Evolutionary conservation across 2,329 filamentous ascomycete genomes (phyloP), one percentile per base, ranked within the genome.

Genomic region (Sclerotinia glacialis): DNA sequence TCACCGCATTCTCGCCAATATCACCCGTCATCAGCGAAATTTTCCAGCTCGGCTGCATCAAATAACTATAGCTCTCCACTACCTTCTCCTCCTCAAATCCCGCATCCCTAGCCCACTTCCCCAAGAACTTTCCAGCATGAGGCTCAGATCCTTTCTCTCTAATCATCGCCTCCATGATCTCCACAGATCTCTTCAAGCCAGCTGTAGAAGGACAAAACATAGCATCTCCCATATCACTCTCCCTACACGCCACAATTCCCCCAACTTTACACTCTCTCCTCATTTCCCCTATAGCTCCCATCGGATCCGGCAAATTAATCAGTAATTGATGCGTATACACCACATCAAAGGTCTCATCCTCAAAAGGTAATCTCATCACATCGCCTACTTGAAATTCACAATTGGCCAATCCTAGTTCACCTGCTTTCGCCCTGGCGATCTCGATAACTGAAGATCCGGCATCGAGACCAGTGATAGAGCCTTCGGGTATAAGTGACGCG

Each of bases 241-340:
- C 65, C 21, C 65, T 62, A 54, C 58, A 66, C 7, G 65, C 65
- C 5, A 66, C 65, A 5, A 66, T 26, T 12, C 65, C 65, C 2
- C 50, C 58, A 9, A 31, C 12, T 11, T 55, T 66, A 62, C 56
- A 66, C n/a, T 64, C 65, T 42, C 65, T 63, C 18, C 7, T 40
- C 58, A 66, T 66, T 26, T 66, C 58, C 31, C 28, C 56, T 9
- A 66, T 46, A 5, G 65, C 65, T 1, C 16, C 2, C 8, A 50
- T 49, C 1, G 65, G 42, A 21, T 66, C 50, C 9, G 58, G 58
- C 7, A 66, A 49, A 31, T 66, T 58, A 14, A 63, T 63, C 5
- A 66, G 58, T 5, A 66, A 28, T 26, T 66, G 65, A 34, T 66
- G 65, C 44, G 58, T 66, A 50, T 66, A 54, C n/a, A 66, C 59